Evolutionary conservation across 2,329 filamentous ascomycete genomes (phyloP), one percentile per base, ranked within the genome.

Genomic region (Camillea tinctor): DNA sequence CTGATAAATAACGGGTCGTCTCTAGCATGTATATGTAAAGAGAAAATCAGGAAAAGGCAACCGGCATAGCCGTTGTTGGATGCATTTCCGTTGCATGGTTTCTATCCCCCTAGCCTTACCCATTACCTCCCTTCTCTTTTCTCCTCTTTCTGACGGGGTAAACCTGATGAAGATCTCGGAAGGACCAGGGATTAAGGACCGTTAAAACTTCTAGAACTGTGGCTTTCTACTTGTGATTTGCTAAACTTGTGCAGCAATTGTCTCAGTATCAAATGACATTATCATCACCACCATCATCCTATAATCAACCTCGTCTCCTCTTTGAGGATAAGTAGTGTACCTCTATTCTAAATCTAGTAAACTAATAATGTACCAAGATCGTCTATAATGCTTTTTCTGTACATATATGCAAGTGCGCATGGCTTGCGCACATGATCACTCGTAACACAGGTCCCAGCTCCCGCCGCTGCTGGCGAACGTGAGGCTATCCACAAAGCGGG

Each of bases 401-500:
- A 15, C 36, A 44, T n/a, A 44, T 44, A 15, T n/a, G 17, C 13
- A 44, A n/a, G 13, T 44, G 36, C 26, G 26, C 26, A 11, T 9
- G 8, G 26, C 26, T 9, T 30, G 26, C 26, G 26, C 8, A 11
- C 7, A 44, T 55, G 52, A 61, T 66, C 66, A 77, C 36, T 62
- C 67, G 62, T 80, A 83, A 72, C 92, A 96, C 61, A 81, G 71
- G 57, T 82, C 79, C 93, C 93, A 97, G 52, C 84, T 75, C 0
- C 93, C 93, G 15, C 90, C 91, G 8, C 73, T 75, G 66, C 81
- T 83, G 2, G 90, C 90, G 81, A 95, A 97, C 54, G 79, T 83
- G 69, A 96, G 77, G 64, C 90, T 91, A 26, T 90, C 78, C 15
- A 97, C 83, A 75, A 94, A 97, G 11, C 80, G 82, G 63, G 79